Evolutionary conservation across 2,329 filamentous ascomycete species (phyloP).

Genomic region (Pseudonectria buxi): DNA sequence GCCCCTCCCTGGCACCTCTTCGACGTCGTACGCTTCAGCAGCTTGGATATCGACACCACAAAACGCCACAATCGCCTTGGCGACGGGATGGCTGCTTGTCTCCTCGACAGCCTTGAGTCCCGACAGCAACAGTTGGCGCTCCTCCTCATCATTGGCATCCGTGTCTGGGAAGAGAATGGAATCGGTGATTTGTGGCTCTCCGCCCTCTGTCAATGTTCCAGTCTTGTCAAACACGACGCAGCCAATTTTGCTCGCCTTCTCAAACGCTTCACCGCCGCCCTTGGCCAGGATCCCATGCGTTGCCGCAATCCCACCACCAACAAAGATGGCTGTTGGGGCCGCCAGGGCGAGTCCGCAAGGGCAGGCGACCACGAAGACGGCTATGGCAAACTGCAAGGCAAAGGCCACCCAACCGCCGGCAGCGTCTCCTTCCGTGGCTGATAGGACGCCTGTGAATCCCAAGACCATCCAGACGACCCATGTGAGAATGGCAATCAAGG

Average conservation of each 20-base stretch:
- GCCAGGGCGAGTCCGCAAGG: conserved; percentile 78
- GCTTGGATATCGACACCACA: conserved; percentile 38
- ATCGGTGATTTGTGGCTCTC: conserved; percentile 63
- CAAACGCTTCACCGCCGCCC: conserved; percentile 78
- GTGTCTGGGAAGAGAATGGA: conserved; percentile 33
- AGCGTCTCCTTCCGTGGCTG: conserved; percentile 48
- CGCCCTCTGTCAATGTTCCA: conserved; percentile 69
- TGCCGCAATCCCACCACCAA: conserved; percentile 73
- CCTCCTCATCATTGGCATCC: conserved; percentile 11
- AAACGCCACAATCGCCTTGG: conserved; percentile 60
- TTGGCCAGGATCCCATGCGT: conserved; percentile 75
- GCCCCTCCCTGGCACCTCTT: conserved; percentile 67
- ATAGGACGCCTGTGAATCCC: conserved; percentile 52
- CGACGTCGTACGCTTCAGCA: conserved; percentile 36
- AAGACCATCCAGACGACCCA: conserved; percentile 67
- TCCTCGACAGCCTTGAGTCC: conserved; percentile 58
- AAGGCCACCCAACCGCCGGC: conserved; percentile 64
- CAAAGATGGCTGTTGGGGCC: conserved; percentile 80
- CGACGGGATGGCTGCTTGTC: conserved; percentile 68
- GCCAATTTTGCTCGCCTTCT: conserved; percentile 72
- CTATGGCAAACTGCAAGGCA: conserved; percentile 75
- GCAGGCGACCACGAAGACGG: conserved; percentile 81
- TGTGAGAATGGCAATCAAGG: conserved; percentile 60
- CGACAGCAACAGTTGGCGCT: conserved; percentile 36
- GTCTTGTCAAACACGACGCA: conserved; percentile 87